Percentiles rank a stretch among this genome's conserved stretches.
Evolutionary conservation across 805 yeast genomes (phyloP).

Genomic region (Zygosaccharomyces bisporus): DNA sequence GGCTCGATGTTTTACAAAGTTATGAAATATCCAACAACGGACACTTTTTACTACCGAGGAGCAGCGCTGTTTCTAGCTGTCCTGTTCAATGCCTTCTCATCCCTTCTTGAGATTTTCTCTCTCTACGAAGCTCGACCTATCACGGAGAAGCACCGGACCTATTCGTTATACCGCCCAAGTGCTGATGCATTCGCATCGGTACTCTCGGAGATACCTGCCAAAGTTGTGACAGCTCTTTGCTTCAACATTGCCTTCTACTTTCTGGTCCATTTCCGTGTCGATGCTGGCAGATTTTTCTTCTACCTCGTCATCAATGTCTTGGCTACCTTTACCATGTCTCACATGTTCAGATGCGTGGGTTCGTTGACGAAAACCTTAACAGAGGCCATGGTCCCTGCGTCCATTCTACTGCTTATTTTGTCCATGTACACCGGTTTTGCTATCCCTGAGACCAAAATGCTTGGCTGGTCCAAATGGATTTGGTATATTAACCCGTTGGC

Average conservation of each 20-base stretch:
- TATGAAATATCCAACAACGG: conserved; percentile 37
- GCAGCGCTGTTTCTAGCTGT: conserved; percentile 67
- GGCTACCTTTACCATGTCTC: conserved; percentile 52
- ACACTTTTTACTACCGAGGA: conserved; percentile 51
- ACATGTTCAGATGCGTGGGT: conserved; percentile 52
- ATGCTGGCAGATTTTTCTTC: conserved; percentile 53
- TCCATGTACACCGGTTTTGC: conserved; percentile 56
- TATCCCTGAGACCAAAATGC: conserved; percentile 52
- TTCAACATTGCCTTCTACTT: conserved; percentile 52
- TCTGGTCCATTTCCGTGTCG: conserved; percentile 49
- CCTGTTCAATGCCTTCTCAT: conserved; percentile 59
- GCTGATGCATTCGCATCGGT: conserved; percentile 57
- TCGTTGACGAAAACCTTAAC: conserved; percentile 45
- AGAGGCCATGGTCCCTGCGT: conserved; percentile 58
- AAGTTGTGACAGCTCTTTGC: conserved; percentile 41
- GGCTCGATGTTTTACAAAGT: conserved; percentile 58
- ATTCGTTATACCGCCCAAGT: conserved; percentile 55
- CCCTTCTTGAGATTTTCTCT: conserved; percentile 54
- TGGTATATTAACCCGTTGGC: conserved; percentile 57
- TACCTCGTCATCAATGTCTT: conserved; percentile 43
- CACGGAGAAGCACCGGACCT: conserved; percentile 55
- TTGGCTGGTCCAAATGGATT: conserved; percentile 66
- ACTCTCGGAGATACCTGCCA: conserved; percentile 49
- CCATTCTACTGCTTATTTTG: conserved; percentile 46
- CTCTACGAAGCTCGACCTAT: conserved; percentile 54